Percentiles rank a stretch among this genome's conserved stretches.
phyloP scores from a whole-genome alignment of 2,329 filamentous ascomycete genomes.

The Pseudophaeomoniella oleicola region DNA sequence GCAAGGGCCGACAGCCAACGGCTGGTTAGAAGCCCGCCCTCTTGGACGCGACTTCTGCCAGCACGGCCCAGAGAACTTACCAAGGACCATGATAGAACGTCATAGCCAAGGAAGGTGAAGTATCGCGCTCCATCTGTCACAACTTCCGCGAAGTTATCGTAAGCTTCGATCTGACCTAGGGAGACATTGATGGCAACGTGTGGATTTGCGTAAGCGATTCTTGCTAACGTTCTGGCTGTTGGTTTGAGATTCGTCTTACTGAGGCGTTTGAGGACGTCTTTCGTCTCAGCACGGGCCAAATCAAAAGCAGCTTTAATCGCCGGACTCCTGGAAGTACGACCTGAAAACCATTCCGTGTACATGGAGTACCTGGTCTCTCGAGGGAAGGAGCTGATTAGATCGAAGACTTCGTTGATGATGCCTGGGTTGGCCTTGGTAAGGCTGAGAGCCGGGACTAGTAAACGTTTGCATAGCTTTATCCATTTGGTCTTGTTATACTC shows the following conservation, averaged over 20 bases:
- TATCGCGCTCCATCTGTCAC: conserved; percentile 91
- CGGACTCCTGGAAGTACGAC: conserved; percentile 59
- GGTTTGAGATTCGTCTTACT: conserved; percentile 73
- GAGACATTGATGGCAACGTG: conserved; percentile 84
- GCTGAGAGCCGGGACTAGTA: conserved; percentile 79
- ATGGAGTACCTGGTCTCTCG: conserved; percentile 67
- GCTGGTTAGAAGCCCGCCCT: conserved; percentile 63
- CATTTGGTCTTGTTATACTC: conserved; percentile 60
- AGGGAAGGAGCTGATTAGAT: conserved; percentile 65
- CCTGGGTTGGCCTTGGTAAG: conserved; percentile 73
- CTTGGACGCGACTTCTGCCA: conserved; percentile 43
- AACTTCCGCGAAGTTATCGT: conserved; percentile 86
- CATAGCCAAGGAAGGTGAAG: conserved; percentile 83
- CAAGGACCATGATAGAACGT: conserved; percentile 84
- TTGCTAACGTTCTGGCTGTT: conserved; percentile 79
- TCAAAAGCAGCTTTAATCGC: conserved; percentile 69
- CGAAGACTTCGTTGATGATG: conserved; percentile 74
- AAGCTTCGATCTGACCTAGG: conserved; percentile 80
- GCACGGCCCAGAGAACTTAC: conserved; percentile 54
- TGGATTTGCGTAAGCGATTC: conserved; percentile 81
- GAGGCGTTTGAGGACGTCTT: conserved; percentile 74
- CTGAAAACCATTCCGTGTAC: conserved; percentile 86
- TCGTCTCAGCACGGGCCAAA: conserved; percentile 61
- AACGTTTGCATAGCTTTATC: conserved; percentile 67
- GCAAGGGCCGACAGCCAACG: conserved; percentile 84